Evolutionary conservation across 2,329 filamentous ascomycete species (phyloP).

Genomic region (Colletotrichum navitas): DNA sequence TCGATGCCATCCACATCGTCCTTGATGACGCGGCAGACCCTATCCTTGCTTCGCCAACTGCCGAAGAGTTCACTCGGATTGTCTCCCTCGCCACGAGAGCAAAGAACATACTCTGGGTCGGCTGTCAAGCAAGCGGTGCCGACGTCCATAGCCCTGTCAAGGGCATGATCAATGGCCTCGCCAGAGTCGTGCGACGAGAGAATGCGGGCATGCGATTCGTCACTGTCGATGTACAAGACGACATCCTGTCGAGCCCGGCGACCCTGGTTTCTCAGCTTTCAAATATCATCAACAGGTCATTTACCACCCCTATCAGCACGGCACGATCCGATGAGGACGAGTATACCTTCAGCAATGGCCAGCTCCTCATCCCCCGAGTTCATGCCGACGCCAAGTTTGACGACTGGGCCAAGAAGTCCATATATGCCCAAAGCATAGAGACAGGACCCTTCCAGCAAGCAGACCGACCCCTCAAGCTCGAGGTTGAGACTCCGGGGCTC

Average conservation of each 20-base stretch:
- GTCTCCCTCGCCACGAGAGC: conserved; percentile 1
- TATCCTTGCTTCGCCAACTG: conserved; percentile 1
- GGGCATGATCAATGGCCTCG: conserved; percentile 43
- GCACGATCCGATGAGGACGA: conserved; percentile 10
- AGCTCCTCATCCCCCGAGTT: conserved; percentile 23
- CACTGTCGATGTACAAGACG: conserved; percentile 42
- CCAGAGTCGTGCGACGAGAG: conserved; percentile 44
- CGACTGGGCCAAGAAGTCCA: conserved; percentile 6
- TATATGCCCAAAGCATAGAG: background rate
- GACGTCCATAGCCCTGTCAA: conserved; percentile 21
- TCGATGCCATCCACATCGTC: conserved; percentile 6
- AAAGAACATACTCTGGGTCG: conserved; percentile 21
- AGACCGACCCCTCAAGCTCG: conserved; percentile 35
- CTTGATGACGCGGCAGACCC: background rate
- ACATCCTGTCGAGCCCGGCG: background rate
- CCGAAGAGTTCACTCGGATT: background rate
- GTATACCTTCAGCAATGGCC: conserved; percentile 15
- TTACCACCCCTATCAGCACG: background rate
- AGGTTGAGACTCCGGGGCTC: conserved; percentile 40
- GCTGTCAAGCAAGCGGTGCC: conserved; percentile 11
- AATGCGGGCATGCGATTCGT: conserved; percentile 42
- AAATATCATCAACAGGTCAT: background rate
- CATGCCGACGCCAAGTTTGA: conserved; percentile 18
- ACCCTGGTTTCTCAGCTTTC: background rate
- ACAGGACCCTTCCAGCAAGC: conserved; percentile 11